Evolutionary conservation across 805 yeast species (phyloP), one percentile per base, ranked within the genome.

Genomic region (Ogataea methanolica): DNA sequence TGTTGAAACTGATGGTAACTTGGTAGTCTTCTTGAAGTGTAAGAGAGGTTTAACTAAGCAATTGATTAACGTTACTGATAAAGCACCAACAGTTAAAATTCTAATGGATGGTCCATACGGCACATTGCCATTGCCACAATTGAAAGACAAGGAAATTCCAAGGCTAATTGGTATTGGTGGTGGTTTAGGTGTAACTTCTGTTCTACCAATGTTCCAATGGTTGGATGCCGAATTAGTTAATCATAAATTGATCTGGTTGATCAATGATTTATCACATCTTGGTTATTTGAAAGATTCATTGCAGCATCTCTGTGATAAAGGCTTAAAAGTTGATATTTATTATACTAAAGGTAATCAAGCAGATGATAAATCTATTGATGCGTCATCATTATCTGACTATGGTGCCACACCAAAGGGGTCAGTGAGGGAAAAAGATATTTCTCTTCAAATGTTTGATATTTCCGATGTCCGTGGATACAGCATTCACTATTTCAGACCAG

Each of bases 71-170:
- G 29, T 22, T n/a, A 21, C 21, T 12, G 51, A 48, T 43, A 67
- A 61, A 40, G 69, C 57, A 43, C 56, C 58, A 29, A 46, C 46
- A 26, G 31, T 26, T 7, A 48, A 60, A 4, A 59, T 71, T 2
- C 54, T 70, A 12, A 48, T 79, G 4, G 92, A 85, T 59, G 91
- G 91, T 0, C 89, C 90, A 2, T 85, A 85, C 57, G 89, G 89
- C 16, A 36, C 19, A 17, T 40, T 49, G 16, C 49, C 52, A 16
- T 12, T 43, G 19, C n/a, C 22, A 23, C 41, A 39, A 38, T 16
- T 31, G 12, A 34, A 46, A 33, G 48, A 45, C 34, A 23, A 38
- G 12, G 34, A 33, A 17, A 36, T 46, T 33, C 43, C 45, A 15
- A 45, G 45, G 23, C 34, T 50, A 17, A 42, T 56, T 26, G 51